Conservation (phyloP, 352 stramenopile genomes). For the Globisporangium parvum region DNA sequence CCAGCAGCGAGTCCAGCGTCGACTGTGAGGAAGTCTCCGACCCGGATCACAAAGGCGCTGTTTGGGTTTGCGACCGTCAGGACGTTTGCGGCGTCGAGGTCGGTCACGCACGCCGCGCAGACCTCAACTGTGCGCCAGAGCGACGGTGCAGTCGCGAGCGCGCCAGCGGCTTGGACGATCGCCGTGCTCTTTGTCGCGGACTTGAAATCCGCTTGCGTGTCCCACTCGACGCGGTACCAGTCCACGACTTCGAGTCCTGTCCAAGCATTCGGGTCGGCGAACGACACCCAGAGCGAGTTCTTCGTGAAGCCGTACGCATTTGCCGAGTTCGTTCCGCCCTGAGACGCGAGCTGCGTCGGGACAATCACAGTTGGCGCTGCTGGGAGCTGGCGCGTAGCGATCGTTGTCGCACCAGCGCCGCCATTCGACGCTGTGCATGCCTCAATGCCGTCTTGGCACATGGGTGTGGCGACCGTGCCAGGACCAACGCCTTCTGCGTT, state of each 20-base stretch:
- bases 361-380: conserved; percentile 32
- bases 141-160: conserved; percentile 24
- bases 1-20: conserved; percentile 14
- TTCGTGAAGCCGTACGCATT: conserved; percentile 69
- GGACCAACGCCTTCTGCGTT: conserved; percentile 82
- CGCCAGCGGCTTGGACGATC: conserved; percentile 21
- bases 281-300: conserved; percentile 47
- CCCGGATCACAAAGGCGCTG: conserved; percentile 16
- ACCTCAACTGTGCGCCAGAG: conserved; percentile 29
- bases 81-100: conserved; percentile 15
- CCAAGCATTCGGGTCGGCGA: conserved; percentile 65
- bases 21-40: conserved; percentile 46
- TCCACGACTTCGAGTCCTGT: conserved; percentile 74
- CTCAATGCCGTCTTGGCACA: conserved; percentile 85
- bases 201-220: conserved; percentile 55
- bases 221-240: conserved; percentile 90
- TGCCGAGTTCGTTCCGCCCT: conserved; percentile 16
- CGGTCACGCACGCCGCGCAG: conserved; percentile 46
- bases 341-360: conserved; percentile 36
- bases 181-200: conserved; percentile 28
- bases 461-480: conserved; percentile 58
- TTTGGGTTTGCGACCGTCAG: conserved; percentile 30
- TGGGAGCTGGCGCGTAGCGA: conserved; percentile 65
- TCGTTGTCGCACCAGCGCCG: conserved; percentile 2
- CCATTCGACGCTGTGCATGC: conserved; percentile 41